phyloP scores from a whole-genome alignment of 495 filamentous ascomycete species.

The Hyphodiscus hymeniophilus region DNA sequence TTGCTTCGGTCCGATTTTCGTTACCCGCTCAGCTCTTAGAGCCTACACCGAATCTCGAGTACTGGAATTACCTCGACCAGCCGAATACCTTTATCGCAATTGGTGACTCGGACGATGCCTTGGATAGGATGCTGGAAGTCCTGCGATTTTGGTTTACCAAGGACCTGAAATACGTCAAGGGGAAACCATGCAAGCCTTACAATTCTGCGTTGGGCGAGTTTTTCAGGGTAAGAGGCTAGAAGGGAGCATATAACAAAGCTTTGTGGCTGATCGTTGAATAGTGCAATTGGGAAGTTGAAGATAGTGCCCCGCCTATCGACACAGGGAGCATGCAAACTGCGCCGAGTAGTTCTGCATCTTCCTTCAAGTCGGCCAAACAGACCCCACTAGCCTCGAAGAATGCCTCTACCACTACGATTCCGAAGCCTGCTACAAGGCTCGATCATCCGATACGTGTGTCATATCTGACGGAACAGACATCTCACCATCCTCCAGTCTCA shows the following conservation, averaged over 20 bases:
- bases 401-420: constrained; percentile 1
- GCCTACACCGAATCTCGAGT: constrained; percentile 93
- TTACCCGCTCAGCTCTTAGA: constrained; percentile 92
- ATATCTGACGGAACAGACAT: constrained; percentile 96
- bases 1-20: constrained; percentile 91
- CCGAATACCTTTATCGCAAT: constrained; percentile 95
- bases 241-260: background rate
- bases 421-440: constrained; percentile 26
- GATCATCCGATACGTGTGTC: constrained; percentile 64
- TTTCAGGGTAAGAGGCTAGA: constrained; percentile 61
- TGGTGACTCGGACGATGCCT: constrained; percentile 81
- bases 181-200: constrained; percentile 97
- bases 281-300: constrained; percentile 91
- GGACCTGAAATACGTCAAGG: constrained; percentile 97
- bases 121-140: constrained; percentile 89
- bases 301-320: constrained; percentile 44
- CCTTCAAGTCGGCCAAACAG: constrained; percentile 37
- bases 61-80: constrained; percentile 96
- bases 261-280: constrained; percentile 25
- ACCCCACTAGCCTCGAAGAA: constrained; percentile 5
- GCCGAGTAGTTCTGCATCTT: constrained; percentile 38
- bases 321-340: constrained; percentile 26
- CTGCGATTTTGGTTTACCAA: constrained; percentile 98
- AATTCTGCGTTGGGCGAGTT: constrained; percentile 97
- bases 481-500: constrained; percentile 94